Base-by-base conservation (phyloP, 768 basidiomycete genomes). In the Tulasnella sp. region DNA sequence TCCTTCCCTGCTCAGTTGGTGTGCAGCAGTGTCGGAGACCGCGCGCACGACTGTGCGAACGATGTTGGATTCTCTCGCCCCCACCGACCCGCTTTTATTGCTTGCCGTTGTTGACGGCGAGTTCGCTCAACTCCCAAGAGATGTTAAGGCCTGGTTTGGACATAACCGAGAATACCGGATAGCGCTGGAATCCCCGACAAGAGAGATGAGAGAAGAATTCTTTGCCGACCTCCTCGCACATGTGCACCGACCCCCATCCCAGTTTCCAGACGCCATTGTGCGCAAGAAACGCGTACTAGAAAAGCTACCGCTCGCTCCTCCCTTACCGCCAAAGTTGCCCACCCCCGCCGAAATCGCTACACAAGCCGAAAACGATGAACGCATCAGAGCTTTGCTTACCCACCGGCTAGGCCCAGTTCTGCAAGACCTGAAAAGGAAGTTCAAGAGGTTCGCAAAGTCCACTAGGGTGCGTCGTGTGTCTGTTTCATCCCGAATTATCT, bases 111-210 rank as follows among this genome's bases (percentile, higher is more conserved):
- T 89, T 15, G 93, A 98, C 59, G 90, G 86, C 1, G 66, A 74
- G 0, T 81, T 86, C 64, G 65, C 73, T 3, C 73, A 79, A 4
- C 71, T 98, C 0, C 90, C 91, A 0, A 68, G 70, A 1, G 96
- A 98, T 62, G 89, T 98, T 19, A 79, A 81, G 43, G 74, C 78
- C 4, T 98, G 96, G 94, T 99, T 99, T 64, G 96, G 94, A 77
- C 1, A 75, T 76, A 7, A 77, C 77, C 39, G 83, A 85, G 40
- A 90, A 84, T 63, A 81, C 8, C 34, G 86, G 15, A 74, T 97
- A n/a, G 70, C 73, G 31, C 71, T 97, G 12, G 61, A 65, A 0
- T 39, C 64, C 2, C 87, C 93, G 0, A 71, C 69, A 0, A 52
- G 68, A 50, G 62, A 61, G n/a, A 80, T 86, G 63, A 77, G 92